These are phyloP conservation scores for Andrographis paniculata DNA, from an alignment of 305 asterid genomes.

Conservation along the genomic window DNA sequence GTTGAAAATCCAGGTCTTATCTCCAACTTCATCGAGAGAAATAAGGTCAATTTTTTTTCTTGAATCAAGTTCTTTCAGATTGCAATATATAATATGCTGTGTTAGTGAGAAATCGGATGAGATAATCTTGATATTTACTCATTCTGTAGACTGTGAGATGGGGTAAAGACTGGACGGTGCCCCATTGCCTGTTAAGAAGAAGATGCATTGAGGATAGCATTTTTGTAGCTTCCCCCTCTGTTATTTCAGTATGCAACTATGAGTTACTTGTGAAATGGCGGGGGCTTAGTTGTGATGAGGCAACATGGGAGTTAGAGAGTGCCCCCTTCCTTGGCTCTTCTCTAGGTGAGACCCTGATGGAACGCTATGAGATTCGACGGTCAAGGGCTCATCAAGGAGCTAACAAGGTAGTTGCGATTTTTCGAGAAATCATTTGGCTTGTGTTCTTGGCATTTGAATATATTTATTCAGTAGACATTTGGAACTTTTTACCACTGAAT, in stretches of 20 bases:
- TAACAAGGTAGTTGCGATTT: constrained; percentile 32
- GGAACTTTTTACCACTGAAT: constrained; percentile 6
- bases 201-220: constrained; percentile 34
- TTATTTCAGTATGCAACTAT: constrained; percentile 30
- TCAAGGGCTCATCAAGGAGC: constrained; percentile 30
- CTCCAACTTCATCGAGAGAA: constrained; percentile 29
- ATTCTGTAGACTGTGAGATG: constrained; percentile 37
- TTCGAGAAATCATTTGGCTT: constrained; percentile 6
- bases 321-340: constrained; percentile 36
- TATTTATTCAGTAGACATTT: constrained; percentile 10
- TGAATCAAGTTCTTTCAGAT: constrained; percentile 10
- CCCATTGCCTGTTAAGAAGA: constrained; percentile 53
- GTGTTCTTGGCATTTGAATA: constrained; percentile 3
- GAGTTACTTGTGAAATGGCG: constrained; percentile 83
- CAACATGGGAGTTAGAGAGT: constrained; percentile 68
- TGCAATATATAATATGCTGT: constrained; percentile 11
- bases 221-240: constrained; percentile 26
- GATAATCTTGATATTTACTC: constrained; percentile 15
- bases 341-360: constrained; percentile 38
- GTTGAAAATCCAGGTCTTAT: constrained; percentile 36
- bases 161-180: constrained; percentile 58
- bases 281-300: constrained; percentile 53
- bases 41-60: constrained; percentile 35
- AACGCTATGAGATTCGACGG: constrained; percentile 39
- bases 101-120: constrained; percentile 7